Conservation (phyloP, 2,329 filamentous ascomycete genomes). For the Aspergillus sp. region DNA sequence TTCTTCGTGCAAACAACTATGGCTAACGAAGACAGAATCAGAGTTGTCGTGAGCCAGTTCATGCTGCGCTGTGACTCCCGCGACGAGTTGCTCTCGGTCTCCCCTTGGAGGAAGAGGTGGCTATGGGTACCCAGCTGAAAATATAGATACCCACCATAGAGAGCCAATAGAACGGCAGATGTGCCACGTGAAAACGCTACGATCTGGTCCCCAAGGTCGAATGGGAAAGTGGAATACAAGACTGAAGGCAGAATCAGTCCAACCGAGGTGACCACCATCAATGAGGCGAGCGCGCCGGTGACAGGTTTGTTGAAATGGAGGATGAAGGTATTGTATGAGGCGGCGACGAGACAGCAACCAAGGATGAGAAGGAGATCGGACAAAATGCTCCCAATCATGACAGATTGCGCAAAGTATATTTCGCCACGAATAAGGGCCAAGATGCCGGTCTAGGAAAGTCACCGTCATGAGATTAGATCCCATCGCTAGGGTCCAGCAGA, state of each 20-base stretch:
- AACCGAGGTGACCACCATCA: slow-evolving; percentile 69
- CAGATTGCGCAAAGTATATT: slow-evolving; percentile 85
- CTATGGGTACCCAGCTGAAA: slow-evolving; percentile 73
- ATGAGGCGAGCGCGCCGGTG: slow-evolving; percentile 51
- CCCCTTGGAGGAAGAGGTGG: slow-evolving; percentile 60
- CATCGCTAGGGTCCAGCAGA: background rate
- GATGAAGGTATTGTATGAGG: slow-evolving; percentile 66
- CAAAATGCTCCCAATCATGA: slow-evolving; percentile 86
- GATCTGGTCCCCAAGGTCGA: slow-evolving; percentile 53
- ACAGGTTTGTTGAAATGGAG: slow-evolving; percentile 51
- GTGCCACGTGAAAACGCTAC: slow-evolving; percentile 70
- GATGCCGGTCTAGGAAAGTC: slow-evolving; percentile 63
- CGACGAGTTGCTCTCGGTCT: background rate
- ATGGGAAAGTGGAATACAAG: slow-evolving; percentile 61
- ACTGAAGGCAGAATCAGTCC: slow-evolving; percentile 72
- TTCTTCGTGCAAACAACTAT: slow-evolving; percentile 71
- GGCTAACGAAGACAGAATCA: slow-evolving; percentile 51
- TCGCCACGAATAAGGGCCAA: slow-evolving; percentile 77
- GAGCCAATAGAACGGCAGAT: slow-evolving; percentile 66
- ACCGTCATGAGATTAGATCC: background rate
- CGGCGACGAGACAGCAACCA: slow-evolving; percentile 71
- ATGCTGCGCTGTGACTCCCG: background rate
- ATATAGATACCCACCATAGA: slow-evolving; percentile 69
- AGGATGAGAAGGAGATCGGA: slow-evolving; percentile 80
- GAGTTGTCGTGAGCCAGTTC: background rate